Conservation (phyloP, 2,329 filamentous ascomycete species). For the Sporothrix luriei region DNA sequence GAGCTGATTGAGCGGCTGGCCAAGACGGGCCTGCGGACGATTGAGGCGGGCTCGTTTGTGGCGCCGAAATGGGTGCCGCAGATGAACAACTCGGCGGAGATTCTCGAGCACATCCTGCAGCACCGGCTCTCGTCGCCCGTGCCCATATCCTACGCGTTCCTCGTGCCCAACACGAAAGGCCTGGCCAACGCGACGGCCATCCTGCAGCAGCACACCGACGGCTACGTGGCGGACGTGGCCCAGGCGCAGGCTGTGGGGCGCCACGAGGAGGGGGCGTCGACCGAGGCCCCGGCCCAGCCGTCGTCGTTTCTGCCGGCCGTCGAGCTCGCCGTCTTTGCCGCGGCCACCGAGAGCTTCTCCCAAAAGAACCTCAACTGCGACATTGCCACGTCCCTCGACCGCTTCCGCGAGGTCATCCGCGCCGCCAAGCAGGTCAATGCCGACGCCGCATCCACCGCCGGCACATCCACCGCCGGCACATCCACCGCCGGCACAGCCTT, state of each 20-base stretch:
- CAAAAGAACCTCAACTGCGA: constrained; percentile 81
- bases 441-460: neutral
- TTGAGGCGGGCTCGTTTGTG: constrained; percentile 82
- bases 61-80: constrained; percentile 83
- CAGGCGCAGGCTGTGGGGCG: constrained; percentile 35
- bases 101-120: constrained; percentile 68
- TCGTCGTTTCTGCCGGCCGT: constrained; percentile 46
- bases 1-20: constrained; percentile 72
- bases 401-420: constrained; percentile 70
- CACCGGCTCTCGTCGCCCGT: constrained; percentile 56
- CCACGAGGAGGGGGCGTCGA: neutral
- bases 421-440: constrained; percentile 63
- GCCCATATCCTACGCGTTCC: constrained; percentile 74
- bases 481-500: neutral
- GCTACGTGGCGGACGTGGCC: constrained; percentile 57
- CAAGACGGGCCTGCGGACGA: constrained; percentile 68
- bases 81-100: constrained; percentile 79
- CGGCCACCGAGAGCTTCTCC: constrained; percentile 79
- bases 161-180: constrained; percentile 76
- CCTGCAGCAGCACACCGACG: constrained; percentile 54
- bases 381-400: constrained; percentile 70
- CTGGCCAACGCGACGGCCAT: constrained; percentile 63
- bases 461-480: constrained; percentile 40
- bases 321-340: constrained; percentile 61
- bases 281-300: neutral